These are phyloP conservation scores for Cyphellophora attinorum DNA, from an alignment of 2,329 filamentous ascomycete species.

Conservation along the genomic window DNA sequence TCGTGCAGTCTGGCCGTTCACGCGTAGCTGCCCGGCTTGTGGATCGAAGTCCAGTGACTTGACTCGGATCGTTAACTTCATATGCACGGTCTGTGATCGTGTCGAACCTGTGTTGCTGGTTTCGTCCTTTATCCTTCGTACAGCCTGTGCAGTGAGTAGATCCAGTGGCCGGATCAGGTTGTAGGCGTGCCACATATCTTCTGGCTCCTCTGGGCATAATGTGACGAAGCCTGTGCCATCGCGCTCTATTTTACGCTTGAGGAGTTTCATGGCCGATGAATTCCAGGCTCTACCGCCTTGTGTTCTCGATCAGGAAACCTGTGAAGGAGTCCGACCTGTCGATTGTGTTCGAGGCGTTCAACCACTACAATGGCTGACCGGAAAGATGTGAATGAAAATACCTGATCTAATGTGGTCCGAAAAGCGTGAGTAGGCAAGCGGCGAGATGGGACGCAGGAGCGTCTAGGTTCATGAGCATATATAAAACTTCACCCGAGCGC, in stretches of 20 bases:
- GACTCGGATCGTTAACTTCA: constrained; percentile 55
- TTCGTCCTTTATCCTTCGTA: constrained; percentile 56
- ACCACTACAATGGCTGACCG: no score
- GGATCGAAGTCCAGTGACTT: constrained; percentile 61
- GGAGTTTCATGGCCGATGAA: constrained; percentile 51
- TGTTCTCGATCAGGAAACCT: no score
- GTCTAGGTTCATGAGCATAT: no score
- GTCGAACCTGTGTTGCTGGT: constrained; percentile 51
- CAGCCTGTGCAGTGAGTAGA: constrained; percentile 54
- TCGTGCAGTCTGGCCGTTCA: constrained; percentile 54
- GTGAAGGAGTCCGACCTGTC: no score
- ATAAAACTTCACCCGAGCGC: no score
- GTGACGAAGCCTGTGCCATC: constrained; percentile 58
- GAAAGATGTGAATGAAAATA: no score
- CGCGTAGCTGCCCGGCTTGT: constrained; percentile 57
- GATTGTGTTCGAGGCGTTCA: no score
- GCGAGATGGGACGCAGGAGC: no score
- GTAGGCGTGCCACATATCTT: constrained; percentile 73
- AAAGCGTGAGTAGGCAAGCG: no score
- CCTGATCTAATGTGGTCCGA: no score
- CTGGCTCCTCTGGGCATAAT: constrained; percentile 61
- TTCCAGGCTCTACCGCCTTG: no score
- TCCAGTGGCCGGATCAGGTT: constrained; percentile 61
- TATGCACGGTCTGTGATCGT: constrained; percentile 53
- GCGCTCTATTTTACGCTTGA: constrained; percentile 58